Conservation (phyloP, 2,329 filamentous ascomycete species). For the Cytospora leucostoma region DNA sequence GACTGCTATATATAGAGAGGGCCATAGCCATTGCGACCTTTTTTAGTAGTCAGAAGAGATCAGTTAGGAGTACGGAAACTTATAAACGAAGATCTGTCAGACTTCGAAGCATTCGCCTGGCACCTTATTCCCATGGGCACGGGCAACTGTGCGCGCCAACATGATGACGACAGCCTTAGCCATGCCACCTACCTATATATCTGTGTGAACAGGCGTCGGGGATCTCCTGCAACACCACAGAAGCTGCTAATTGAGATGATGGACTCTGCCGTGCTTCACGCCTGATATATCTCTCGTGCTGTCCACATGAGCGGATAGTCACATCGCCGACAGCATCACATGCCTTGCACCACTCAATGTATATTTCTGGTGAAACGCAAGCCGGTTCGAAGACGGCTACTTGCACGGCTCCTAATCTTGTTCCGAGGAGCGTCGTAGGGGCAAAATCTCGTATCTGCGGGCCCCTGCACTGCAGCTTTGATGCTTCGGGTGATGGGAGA, state of each 20-base stretch:
- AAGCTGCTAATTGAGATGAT: not conserved
- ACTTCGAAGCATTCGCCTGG: too few relatives aligned
- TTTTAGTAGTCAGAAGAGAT: too few relatives aligned
- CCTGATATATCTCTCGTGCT: not conserved
- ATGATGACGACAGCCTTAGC: too few relatives aligned
- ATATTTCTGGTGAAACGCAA: not conserved
- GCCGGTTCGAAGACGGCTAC: not conserved
- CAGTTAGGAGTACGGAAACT: too few relatives aligned
- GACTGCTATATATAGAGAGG: too few relatives aligned
- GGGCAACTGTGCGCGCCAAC: too few relatives aligned
- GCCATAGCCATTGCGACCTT: too few relatives aligned
- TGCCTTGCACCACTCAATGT: constrained; percentile 5
- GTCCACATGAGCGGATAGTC: not conserved
- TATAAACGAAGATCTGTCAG: too few relatives aligned
- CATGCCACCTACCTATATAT: not conserved
- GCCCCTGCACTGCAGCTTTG: not conserved
- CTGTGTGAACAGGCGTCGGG: not conserved
- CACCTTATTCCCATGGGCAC: too few relatives aligned
- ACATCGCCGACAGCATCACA: constrained; percentile 5
- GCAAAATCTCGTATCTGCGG: not conserved
- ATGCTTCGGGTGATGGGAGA: not conserved
- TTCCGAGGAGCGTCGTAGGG: not conserved
- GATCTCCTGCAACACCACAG: not conserved
- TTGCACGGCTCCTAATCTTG: not conserved
- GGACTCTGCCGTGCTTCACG: not conserved